These are phyloP conservation scores for Fusarium sp. DNA, from an alignment of 2,329 filamentous ascomycete species.

Conservation along the genomic window DNA sequence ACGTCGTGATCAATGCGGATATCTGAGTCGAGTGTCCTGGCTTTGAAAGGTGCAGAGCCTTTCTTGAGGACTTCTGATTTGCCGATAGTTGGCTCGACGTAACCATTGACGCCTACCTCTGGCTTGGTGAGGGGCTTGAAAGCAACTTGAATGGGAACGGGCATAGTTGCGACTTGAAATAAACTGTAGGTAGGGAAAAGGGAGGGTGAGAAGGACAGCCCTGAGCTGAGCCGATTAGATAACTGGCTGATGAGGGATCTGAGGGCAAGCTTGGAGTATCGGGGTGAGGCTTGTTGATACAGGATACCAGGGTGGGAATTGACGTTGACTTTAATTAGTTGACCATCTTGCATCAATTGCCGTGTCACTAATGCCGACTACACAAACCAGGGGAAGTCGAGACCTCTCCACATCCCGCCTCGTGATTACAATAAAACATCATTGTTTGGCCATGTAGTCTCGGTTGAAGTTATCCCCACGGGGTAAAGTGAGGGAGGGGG, in stretches of 20 bases:
- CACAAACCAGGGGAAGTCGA: neutral
- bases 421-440: neutral
- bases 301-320: neutral
- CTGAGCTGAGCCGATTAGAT: neutral
- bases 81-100: conserved; percentile 26
- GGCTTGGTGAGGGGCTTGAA: conserved; percentile 37
- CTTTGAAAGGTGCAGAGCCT: conserved; percentile 31
- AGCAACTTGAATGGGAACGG: conserved; percentile 35
- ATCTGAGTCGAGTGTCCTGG: conserved; percentile 33
- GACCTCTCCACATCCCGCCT: conserved; percentile 1
- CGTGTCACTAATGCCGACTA: neutral
- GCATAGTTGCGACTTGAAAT: conserved; percentile 16
- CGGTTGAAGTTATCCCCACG: conserved; percentile 16
- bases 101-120: conserved; percentile 32
- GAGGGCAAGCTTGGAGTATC: neutral
- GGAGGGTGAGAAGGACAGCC: neutral
- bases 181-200: neutral
- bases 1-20: conserved; percentile 38
- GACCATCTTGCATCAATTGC: neutral
- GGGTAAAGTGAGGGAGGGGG: conserved; percentile 24
- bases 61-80: conserved; percentile 35
- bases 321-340: neutral
- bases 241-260: neutral
- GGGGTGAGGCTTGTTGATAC: neutral
- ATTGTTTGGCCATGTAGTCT: neutral